Evolutionary conservation across 305 asterid genomes (phyloP), one percentile per base, ranked within the genome.

Genomic region (Coffea humblotiana): DNA sequence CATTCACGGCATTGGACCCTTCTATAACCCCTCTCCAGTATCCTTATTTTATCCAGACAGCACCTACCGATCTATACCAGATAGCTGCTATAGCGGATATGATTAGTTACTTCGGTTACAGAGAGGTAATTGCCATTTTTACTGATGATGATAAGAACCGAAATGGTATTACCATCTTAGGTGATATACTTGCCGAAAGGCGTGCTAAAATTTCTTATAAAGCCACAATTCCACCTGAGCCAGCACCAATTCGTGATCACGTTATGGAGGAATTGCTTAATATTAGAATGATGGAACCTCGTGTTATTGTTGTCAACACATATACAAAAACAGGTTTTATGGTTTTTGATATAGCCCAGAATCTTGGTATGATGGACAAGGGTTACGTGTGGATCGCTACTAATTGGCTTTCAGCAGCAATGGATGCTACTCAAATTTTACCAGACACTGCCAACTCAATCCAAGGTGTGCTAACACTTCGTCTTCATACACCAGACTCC

Each of bases 351-450:
- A 29, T 87, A 86, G 98, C 97, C 25, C 80, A 76, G 67, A 83
- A 86, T 43, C 95, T 88, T 74, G 88, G 86, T 32, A 93, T 94
- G 97, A 86, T 90, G 93, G 86, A 75, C 32, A 82, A 73, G 71
- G 98, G 92, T n/a, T 93, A 93, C 77, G 98, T 93, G 54, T 94
- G 98, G 98, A 89, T 94, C 64, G 97, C 98, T 63, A 91, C 98
- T n/a, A 47, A 91, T 82, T 94, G 98, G 98, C 88, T 94, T 75
- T 92, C 98, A 14, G 87, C 93, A 14, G 89, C 85, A 8, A 75
- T 93, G 58, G 98, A 94, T 84, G 91, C 97, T 61, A 58, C 48
- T 16, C 83, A 87, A 25, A 67, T 80, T 79, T 54, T 88, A 72
- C 79, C 75, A 16, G 74, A 88, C 63, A 70, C 58, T 60, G 80